Percentiles rank a stretch among this genome's conserved stretches.
Evolutionary conservation across 2,329 filamentous ascomycete species (phyloP).

Genomic region (Akanthomyces uredinophilus): DNA sequence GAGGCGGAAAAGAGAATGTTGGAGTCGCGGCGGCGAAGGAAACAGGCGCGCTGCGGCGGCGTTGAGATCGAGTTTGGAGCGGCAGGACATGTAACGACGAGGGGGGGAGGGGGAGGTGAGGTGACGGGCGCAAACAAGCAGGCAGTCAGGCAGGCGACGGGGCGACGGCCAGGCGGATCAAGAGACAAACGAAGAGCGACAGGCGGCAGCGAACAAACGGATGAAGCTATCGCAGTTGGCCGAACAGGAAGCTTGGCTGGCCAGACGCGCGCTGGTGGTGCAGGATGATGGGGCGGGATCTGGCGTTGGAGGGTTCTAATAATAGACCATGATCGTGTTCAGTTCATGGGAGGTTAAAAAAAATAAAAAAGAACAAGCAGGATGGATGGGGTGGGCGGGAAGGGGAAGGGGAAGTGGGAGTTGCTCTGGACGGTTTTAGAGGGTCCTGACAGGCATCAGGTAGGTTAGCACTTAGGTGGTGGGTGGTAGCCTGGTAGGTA

Average conservation of each 20-base stretch:
- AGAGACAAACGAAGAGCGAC: not conserved
- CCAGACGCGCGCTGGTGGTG: constrained; percentile 18
- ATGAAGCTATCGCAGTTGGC: constrained; percentile 9
- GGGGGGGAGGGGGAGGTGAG: not conserved
- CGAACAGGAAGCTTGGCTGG: constrained; percentile 5
- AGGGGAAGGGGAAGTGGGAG: not conserved
- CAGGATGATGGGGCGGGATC: constrained; percentile 43
- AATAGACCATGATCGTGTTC: constrained; percentile 45
- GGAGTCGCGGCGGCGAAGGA: not conserved
- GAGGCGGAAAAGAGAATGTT: not conserved
- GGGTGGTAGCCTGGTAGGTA: too few relatives aligned
- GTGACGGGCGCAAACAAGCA: constrained; percentile 7
- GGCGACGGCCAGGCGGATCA: not conserved
- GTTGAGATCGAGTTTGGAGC: not conserved
- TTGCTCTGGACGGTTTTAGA: not conserved
- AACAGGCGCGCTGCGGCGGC: not conserved
- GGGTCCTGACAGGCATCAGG: not conserved
- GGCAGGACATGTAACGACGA: not conserved
- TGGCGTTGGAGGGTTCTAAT: constrained; percentile 47
- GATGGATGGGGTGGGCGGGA: not conserved
- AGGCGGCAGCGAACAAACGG: not conserved
- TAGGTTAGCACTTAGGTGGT: too few relatives aligned
- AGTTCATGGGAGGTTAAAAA: constrained; percentile 22
- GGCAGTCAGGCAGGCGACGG: not conserved
- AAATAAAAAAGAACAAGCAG: constrained; percentile 12